Conservation (phyloP, 2,329 filamentous ascomycete species). For the Albifimbria verrucaria region DNA sequence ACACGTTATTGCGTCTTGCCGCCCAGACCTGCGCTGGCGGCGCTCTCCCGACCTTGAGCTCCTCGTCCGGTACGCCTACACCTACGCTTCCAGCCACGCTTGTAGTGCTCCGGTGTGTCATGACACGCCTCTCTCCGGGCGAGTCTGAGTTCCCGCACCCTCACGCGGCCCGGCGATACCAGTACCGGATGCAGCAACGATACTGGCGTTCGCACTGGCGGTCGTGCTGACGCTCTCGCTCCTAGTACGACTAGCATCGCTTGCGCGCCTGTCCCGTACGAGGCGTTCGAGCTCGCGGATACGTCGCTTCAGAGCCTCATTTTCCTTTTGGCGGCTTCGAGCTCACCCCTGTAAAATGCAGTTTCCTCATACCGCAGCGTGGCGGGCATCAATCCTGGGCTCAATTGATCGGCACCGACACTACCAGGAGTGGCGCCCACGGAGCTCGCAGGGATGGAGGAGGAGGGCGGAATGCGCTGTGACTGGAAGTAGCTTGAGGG, state of each 20-base stretch:
- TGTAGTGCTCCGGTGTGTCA: constrained; percentile 38
- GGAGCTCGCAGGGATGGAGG: constrained; percentile 31
- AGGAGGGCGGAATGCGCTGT: constrained; percentile 36
- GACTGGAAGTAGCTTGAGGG: constrained; percentile 46
- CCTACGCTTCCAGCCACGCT: constrained; percentile 45
- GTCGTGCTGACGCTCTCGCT: constrained; percentile 54
- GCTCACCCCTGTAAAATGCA: constrained; percentile 55
- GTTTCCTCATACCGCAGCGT: constrained; percentile 62
- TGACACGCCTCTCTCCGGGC: constrained; percentile 38
- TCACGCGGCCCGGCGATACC: constrained; percentile 46
- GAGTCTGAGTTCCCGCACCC: constrained; percentile 19
- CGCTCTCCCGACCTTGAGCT: constrained; percentile 61
- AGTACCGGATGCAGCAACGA: constrained; percentile 32
- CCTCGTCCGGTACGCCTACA: constrained; percentile 57
- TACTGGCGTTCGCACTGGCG: constrained; percentile 41
- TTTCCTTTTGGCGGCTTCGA: constrained; percentile 62
- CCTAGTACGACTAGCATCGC: constrained; percentile 42
- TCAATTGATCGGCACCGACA: constrained; percentile 38
- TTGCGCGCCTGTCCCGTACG: constrained; percentile 45
- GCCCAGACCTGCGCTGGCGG: constrained; percentile 43
- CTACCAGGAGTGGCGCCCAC: constrained; percentile 38
- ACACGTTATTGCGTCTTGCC: constrained; percentile 9
- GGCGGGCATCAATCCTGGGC: constrained; percentile 52
- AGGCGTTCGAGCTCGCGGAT: constrained; percentile 60
- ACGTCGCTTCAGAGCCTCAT: constrained; percentile 57